Evolutionary conservation across 768 basidiomycete genomes (phyloP), one percentile per base, ranked within the genome.

Genomic region (Lyophyllum shimeji): DNA sequence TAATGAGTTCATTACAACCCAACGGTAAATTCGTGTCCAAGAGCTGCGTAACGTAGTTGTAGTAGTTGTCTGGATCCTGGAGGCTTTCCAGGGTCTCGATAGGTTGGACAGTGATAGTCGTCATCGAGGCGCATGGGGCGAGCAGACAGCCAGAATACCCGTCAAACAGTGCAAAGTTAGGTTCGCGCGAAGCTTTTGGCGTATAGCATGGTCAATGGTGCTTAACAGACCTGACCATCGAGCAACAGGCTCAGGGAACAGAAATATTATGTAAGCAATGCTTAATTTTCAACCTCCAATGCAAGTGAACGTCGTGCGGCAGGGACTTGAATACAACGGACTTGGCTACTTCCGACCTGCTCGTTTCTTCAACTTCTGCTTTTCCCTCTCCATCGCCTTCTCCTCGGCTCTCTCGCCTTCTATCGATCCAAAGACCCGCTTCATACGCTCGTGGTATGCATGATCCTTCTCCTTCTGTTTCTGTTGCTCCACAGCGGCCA

Each of bases 321-420:
- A 17, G 15, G n/a, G 39, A 7, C 39, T 9, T 18, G 7, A 3
- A 37, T 13, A 40, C 5, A 5, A 18, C 4, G 7, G 5, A n/a
- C 3, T 1, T 2, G 2, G 55, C 69, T 76, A 91, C 71, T 87
- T 90, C 64, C 85, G 82, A 48, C 92, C 92, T 37, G 90, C 79
- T 60, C 91, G 76, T 66, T 81, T 82, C 73, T 90, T 93, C 46
- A 88, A 88, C 66, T 79, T 87, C 40, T 74, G 69, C 72, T 93
- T 94, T 66, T 87, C 88, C 69, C 90, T 82, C 66, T 95, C 89
- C 87, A 89, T 85, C 42, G 84, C 85, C 78, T 97, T 98, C 75
- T 98, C 86, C 74, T 98, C 97, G 20, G 94, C 93, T 51, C 96
- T 79, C 76, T 99, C 97, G 29, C 85, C 82, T 61, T 93, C 90